phyloP scores from a whole-genome alignment of 2,329 filamentous ascomycete species.

The Pezicula neosporulosa region DNA sequence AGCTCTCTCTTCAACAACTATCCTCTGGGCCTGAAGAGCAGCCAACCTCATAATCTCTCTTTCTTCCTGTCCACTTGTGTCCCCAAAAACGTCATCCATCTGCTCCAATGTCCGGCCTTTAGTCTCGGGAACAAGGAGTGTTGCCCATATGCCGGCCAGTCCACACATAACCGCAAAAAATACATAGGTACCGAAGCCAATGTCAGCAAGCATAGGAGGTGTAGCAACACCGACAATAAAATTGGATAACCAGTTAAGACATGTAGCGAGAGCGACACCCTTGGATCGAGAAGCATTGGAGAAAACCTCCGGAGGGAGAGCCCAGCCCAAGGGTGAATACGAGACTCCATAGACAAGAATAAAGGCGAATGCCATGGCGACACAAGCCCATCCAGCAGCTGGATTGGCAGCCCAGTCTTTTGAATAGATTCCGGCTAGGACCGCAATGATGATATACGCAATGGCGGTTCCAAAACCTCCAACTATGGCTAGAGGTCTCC shows the following conservation, averaged over 20 bases:
- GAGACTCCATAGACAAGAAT: constrained; percentile 50
- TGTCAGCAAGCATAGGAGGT: constrained; percentile 56
- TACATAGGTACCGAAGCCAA: constrained; percentile 50
- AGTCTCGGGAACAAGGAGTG: constrained; percentile 53
- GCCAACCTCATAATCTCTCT: constrained; percentile 1
- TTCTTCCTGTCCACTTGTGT: not conserved
- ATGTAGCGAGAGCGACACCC: constrained; percentile 60
- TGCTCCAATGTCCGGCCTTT: constrained; percentile 27
- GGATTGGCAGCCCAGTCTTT: constrained; percentile 45
- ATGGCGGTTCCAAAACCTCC: constrained; percentile 41
- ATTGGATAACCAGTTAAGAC: constrained; percentile 52
- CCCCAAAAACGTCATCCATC: constrained; percentile 41
- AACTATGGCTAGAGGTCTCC: constrained; percentile 40
- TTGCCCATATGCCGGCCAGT: constrained; percentile 43
- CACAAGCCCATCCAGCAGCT: constrained; percentile 50
- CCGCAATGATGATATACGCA: constrained; percentile 46
- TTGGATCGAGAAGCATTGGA: constrained; percentile 56
- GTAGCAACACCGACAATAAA: constrained; percentile 48
- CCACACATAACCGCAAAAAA: constrained; percentile 49
- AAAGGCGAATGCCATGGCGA: constrained; percentile 54
- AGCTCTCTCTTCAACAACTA: too few species aligned
- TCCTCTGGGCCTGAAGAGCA: not conserved
- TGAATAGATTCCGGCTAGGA: constrained; percentile 49
- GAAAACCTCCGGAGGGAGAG: constrained; percentile 53
- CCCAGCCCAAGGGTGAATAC: constrained; percentile 24